Conservation (phyloP, 176 grass and related monocot genomes). For the Canna indica region DNA sequence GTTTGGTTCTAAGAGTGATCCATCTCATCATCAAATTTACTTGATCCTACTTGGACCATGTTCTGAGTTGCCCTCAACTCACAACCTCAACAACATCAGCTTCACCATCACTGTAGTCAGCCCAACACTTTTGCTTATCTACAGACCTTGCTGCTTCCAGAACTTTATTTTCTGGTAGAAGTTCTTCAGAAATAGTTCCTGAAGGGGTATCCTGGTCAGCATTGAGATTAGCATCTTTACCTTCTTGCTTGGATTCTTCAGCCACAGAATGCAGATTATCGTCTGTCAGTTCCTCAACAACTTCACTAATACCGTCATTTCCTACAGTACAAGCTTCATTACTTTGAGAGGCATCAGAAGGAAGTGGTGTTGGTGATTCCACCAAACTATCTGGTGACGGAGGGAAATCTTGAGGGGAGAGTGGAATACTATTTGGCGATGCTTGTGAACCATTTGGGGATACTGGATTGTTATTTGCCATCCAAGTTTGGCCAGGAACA, state of each 20-base stretch:
- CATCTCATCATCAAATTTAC: not conserved
- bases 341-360: slow-evolving; percentile 43
- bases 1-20: not conserved
- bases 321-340: slow-evolving; percentile 40
- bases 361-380: slow-evolving; percentile 38
- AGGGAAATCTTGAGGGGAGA: slow-evolving; percentile 34
- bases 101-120: slow-evolving; percentile 71
- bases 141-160: slow-evolving; percentile 17
- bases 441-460: slow-evolving; percentile 42
- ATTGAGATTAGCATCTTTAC: slow-evolving; percentile 22
- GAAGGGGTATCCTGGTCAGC: slow-evolving; percentile 30
- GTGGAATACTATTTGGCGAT: slow-evolving; percentile 32
- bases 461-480: slow-evolving; percentile 43
- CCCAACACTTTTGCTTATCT: slow-evolving; percentile 58
- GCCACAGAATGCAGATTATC: slow-evolving; percentile 22
- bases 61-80: slow-evolving; percentile 26
- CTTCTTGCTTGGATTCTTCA: slow-evolving; percentile 2
- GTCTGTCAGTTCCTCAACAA: slow-evolving; percentile 20
- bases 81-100: slow-evolving; percentile 49
- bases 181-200: slow-evolving; percentile 27
- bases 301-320: slow-evolving; percentile 28
- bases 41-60: slow-evolving; percentile 7
- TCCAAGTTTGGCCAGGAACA: slow-evolving; percentile 60
- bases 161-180: slow-evolving; percentile 23
- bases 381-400: slow-evolving; percentile 37